These are phyloP conservation scores for Ceriops decandra DNA, from an alignment of 345 rosid genomes.

Conservation along the genomic window DNA sequence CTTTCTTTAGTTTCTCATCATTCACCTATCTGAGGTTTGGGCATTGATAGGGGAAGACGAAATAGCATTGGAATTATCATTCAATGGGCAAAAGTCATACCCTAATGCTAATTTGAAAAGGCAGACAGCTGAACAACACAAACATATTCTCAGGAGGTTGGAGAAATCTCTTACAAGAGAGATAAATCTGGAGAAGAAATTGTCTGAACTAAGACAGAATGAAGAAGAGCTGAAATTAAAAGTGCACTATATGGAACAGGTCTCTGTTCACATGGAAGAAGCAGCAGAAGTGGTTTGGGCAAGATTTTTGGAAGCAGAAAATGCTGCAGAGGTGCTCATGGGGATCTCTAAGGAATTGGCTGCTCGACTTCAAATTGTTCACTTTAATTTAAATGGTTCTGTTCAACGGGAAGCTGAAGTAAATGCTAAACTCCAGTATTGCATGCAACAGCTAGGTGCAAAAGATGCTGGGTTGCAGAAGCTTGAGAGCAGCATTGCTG, in stretches of 20 bases:
- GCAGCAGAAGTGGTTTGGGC: constrained; percentile 92
- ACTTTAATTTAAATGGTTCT: constrained; percentile 60
- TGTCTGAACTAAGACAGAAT: constrained; percentile 48
- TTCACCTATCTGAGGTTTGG: constrained; percentile 12
- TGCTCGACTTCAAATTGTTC: constrained; percentile 59
- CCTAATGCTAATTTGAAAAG: constrained; percentile 35
- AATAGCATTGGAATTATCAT: constrained; percentile 36
- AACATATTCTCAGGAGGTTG: constrained; percentile 58
- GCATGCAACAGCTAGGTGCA: constrained; percentile 36
- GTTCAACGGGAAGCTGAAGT: constrained; percentile 60
- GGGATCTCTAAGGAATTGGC: constrained; percentile 77
- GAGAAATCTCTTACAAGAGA: constrained; percentile 78
- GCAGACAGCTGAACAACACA: constrained; percentile 54
- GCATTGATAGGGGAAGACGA: constrained; percentile 51
- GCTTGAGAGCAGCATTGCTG: constrained; percentile 44
- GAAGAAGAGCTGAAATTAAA: constrained; percentile 78
- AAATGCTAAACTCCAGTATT: constrained; percentile 46
- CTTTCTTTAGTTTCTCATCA: constrained; percentile 11
- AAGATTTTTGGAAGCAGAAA: constrained; percentile 90
- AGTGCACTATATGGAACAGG: constrained; percentile 74
- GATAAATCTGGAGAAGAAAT: constrained; percentile 69
- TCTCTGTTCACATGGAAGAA: constrained; percentile 89
- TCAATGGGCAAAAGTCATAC: constrained; percentile 31
- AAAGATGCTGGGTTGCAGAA: constrained; percentile 47
- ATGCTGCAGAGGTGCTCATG: constrained; percentile 75